A percentile compares a stretch with the other conserved stretches of the same genome.
phyloP scores from a whole-genome alignment of 164 flowering plant genomes.

The Chimonanthus salicifolius region DNA sequence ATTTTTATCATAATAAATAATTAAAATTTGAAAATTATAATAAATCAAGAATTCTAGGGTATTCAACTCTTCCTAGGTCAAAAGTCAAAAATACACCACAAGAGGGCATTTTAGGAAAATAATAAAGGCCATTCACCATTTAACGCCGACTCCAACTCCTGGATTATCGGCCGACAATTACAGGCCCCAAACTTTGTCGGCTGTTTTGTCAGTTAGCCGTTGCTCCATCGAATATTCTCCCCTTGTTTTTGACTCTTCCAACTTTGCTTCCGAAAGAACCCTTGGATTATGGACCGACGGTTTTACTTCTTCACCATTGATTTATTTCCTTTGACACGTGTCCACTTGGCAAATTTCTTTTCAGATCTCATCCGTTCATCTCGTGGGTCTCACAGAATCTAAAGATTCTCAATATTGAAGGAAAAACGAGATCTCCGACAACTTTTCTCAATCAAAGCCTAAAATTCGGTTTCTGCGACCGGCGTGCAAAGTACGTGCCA shows the following conservation, averaged over 20 bases:
- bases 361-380: not conserved
- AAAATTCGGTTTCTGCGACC: no score
- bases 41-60: no score
- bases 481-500: no score
- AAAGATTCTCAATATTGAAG: not conserved
- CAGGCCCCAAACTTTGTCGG: slow-evolving; percentile 12
- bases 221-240: not conserved
- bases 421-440: not conserved
- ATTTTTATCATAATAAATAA: no score
- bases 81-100: no score
- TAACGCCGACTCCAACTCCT: slow-evolving; percentile 40
- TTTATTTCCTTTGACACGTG: not conserved
- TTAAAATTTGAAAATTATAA: no score
- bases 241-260: not conserved
- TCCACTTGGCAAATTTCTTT: not conserved
- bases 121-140: not conserved
- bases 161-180: slow-evolving; percentile 29
- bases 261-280: not conserved
- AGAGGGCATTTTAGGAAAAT: not conserved
- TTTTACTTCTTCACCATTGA: not conserved
- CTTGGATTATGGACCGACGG: not conserved
- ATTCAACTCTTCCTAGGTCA: no score
- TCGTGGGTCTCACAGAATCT: not conserved
- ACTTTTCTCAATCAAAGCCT: not conserved
- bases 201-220: slow-evolving; percentile 16